These are phyloP conservation scores for Wickerhamomyces hampshirensis DNA, from an alignment of 805 yeast species.

Conservation along the genomic window DNA sequence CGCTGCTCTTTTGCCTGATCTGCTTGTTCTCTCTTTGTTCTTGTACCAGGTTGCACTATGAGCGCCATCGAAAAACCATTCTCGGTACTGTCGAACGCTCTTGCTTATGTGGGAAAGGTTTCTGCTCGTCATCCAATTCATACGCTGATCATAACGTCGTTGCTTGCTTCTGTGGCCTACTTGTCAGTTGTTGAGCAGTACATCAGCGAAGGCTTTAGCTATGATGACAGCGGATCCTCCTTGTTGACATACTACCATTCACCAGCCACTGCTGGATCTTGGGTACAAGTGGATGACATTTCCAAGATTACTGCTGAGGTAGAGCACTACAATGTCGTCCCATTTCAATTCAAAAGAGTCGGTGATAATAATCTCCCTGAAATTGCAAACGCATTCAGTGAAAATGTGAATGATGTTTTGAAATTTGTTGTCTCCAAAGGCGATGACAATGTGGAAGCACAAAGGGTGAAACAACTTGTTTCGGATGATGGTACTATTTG, in stretches of 20 bases:
- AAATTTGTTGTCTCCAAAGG: constrained; percentile 33
- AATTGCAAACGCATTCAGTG: constrained; percentile 33
- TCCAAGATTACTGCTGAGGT: constrained; percentile 33
- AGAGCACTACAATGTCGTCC: constrained; percentile 45
- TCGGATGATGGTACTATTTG: constrained; percentile 46
- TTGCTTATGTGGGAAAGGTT: constrained; percentile 45
- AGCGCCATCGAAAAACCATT: constrained; percentile 24
- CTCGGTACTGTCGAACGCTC: constrained; percentile 26
- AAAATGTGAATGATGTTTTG: constrained; percentile 38
- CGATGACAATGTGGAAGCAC: constrained; percentile 5
- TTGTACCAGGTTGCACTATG: too few relatives aligned
- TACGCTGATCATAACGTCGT: constrained; percentile 63
- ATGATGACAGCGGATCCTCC: constrained; percentile 26
- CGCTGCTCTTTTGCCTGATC: too few relatives aligned
- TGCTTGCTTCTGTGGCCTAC: constrained; percentile 77
- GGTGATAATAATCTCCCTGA: constrained; percentile 38
- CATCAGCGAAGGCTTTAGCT: constrained; percentile 30
- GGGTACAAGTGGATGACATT: constrained; percentile 45
- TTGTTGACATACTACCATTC: constrained; percentile 30
- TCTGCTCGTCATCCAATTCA: constrained; percentile 87
- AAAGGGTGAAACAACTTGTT: constrained; percentile 5
- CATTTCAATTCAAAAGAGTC: constrained; percentile 51
- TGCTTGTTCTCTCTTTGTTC: too few relatives aligned
- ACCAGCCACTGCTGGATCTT: constrained; percentile 30
- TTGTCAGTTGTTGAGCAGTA: constrained; percentile 69